Evolutionary conservation across 331 rosid genomes (phyloP).

Genomic region (Rosa hybrid): DNA sequence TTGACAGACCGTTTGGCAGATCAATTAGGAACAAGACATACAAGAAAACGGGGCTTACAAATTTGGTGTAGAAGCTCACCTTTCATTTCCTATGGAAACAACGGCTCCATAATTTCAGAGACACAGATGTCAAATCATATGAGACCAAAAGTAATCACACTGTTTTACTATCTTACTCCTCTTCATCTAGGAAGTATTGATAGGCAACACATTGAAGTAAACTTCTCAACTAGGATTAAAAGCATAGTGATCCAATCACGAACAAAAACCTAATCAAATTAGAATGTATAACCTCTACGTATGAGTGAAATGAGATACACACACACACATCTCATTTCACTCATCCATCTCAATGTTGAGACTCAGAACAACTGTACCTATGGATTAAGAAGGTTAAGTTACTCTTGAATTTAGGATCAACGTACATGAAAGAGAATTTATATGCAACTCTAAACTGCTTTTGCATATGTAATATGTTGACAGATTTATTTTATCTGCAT

Average conservation of each 20-base stretch:
- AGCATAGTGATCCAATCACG: too few relatives aligned
- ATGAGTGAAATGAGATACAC: too few relatives aligned
- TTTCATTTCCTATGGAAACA: neutral
- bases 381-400: too few relatives aligned
- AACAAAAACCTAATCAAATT: too few relatives aligned
- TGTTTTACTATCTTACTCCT: neutral
- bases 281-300: too few relatives aligned
- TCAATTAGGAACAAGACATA: neutral
- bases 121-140: neutral
- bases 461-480: neutral
- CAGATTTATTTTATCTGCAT: neutral
- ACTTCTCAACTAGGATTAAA: neutral
- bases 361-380: too few relatives aligned
- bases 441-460: too few relatives aligned
- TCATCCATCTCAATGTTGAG: too few relatives aligned
- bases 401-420: conserved; percentile 1
- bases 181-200: neutral
- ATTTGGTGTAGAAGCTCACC: neutral
- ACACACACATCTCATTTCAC: too few relatives aligned
- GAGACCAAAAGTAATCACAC: neutral
- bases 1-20: neutral
- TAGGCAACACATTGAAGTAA: neutral
- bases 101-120: neutral
- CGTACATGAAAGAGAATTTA: too few relatives aligned
- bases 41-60: neutral